phyloP scores from a whole-genome alignment of 2,329 filamentous ascomycete species.

The Colletotrichum aenigma region DNA sequence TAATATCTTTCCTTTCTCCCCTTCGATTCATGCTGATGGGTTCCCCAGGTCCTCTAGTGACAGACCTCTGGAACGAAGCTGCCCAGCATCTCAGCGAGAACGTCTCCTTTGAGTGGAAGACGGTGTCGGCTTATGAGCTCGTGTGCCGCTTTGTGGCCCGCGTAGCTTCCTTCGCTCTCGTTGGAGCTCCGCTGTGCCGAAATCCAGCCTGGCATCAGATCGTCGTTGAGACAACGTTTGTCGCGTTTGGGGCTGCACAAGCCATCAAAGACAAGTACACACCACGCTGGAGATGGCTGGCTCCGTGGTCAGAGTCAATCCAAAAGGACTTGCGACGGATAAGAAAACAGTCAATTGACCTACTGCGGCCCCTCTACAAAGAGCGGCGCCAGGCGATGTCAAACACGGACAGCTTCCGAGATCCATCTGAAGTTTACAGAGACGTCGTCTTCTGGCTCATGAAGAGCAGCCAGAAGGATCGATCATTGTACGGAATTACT shows the following conservation, averaged over 20 bases:
- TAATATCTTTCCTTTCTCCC: accelerated
- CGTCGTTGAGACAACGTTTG: background rate
- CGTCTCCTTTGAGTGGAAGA: background rate
- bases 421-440: background rate
- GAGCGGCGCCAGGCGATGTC: background rate
- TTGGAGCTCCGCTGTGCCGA: background rate
- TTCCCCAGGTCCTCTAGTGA: background rate
- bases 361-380: background rate
- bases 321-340: background rate
- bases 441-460: background rate
- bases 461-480: background rate
- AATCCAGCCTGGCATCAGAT: background rate
- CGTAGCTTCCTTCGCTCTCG: background rate
- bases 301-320: background rate
- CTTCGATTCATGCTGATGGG: background rate
- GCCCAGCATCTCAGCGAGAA: background rate
- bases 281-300: background rate
- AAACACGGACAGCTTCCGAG: background rate
- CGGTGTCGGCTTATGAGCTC: background rate
- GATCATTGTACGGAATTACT: background rate
- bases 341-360: background rate
- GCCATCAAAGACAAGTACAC: background rate
- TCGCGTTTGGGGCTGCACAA: background rate
- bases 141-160: background rate
- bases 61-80: background rate